Percentiles rank a stretch among this genome's conserved stretches.
Conservation (phyloP, 306 rosid species). For the Betula pendula region DNA sequence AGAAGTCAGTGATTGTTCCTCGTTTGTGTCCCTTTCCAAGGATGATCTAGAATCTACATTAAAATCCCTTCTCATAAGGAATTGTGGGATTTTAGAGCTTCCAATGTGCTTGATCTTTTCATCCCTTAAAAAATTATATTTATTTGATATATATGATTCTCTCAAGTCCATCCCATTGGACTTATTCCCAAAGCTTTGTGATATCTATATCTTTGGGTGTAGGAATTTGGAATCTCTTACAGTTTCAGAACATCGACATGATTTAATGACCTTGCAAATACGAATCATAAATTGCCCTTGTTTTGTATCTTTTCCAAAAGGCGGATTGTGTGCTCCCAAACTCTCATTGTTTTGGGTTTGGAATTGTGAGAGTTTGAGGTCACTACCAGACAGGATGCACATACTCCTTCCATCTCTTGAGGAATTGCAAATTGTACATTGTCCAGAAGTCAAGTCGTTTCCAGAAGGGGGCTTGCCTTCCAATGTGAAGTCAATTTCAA, state of each 20-base stretch:
- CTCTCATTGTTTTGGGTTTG: neutral
- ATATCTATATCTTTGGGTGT: neutral
- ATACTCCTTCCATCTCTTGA: constrained; percentile 17
- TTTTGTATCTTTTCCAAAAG: constrained; percentile 15
- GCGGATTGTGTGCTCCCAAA: neutral
- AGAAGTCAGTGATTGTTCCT: neutral
- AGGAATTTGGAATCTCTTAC: constrained; percentile 5
- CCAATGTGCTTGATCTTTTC: neutral
- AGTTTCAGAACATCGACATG: too few species aligned
- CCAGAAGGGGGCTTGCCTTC: constrained; percentile 13
- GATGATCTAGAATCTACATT: neutral
- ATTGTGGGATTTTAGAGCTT: neutral
- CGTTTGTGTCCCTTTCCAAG: neutral
- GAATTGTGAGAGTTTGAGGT: neutral
- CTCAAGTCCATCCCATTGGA: neutral
- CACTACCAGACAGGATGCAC: constrained; percentile 1
- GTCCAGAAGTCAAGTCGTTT: constrained; percentile 30
- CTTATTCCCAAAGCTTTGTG: neutral
- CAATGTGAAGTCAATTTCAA: neutral
- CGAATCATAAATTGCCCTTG: constrained; percentile 3
- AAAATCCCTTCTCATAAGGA: neutral
- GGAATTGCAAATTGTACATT: rapidly evolving
- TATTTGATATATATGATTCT: neutral
- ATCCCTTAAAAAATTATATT: neutral
- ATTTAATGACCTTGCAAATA: constrained; percentile 10